Evolutionary conservation across 1,284 basidiomycete genomes (phyloP).

Genomic region (Pseudozyma thailandica): DNA sequence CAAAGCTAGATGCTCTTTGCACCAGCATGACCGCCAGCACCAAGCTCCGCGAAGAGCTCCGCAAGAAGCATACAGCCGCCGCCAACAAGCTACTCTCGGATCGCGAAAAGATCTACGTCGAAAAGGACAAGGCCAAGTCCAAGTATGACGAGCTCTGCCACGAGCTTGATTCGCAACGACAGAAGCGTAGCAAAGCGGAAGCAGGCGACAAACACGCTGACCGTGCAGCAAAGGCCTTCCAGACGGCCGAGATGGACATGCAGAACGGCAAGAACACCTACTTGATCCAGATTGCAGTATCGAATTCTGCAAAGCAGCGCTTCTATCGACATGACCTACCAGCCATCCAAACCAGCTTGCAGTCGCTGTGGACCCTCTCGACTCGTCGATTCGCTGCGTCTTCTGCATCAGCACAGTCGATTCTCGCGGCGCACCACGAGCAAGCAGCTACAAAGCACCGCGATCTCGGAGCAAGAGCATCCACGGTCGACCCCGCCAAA

Average conservation of each 20-base stretch:
- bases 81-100: slow-evolving; percentile 46
- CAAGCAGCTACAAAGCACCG: slow-evolving; percentile 21
- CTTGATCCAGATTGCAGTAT: slow-evolving; percentile 46
- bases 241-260: slow-evolving; percentile 51
- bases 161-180: slow-evolving; percentile 50
- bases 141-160: slow-evolving; percentile 58
- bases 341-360: slow-evolving; percentile 39
- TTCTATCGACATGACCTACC: slow-evolving; percentile 51
- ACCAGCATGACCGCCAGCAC: slow-evolving; percentile 27
- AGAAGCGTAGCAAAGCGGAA: slow-evolving; percentile 53
- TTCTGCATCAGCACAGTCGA: slow-evolving; percentile 15
- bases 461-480: slow-evolving; percentile 17
- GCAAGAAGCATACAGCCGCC: slow-evolving; percentile 47
- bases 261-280: slow-evolving; percentile 56
- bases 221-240: slow-evolving; percentile 44
- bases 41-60: slow-evolving; percentile 37
- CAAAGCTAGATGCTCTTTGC: slow-evolving; percentile 28
- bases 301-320: slow-evolving; percentile 45
- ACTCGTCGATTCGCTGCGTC: slow-evolving; percentile 26
- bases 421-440: slow-evolving; percentile 31
- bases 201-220: slow-evolving; percentile 48
- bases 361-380: slow-evolving; percentile 50
- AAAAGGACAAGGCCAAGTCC: slow-evolving; percentile 49
- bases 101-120: slow-evolving; percentile 48
- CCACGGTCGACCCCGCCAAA: slow-evolving; percentile 20